Base-by-base conservation (phyloP, 2,329 filamentous ascomycete genomes). In the Penicillium glabrum region DNA sequence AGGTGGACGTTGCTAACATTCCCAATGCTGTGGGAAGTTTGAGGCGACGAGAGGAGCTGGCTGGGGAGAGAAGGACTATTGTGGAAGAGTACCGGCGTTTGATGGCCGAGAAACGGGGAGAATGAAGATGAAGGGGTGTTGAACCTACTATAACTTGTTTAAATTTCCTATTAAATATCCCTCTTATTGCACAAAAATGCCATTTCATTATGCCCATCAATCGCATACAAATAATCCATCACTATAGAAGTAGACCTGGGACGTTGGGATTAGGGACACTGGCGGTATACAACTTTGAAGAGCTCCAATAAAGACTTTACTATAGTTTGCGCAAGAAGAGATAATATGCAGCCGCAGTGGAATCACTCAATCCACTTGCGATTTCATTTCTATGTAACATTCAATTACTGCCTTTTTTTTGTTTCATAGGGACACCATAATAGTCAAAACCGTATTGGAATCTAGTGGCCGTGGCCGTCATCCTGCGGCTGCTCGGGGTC, bases 401-500 rank as follows among this genome's bases (percentile, higher is more conserved):
- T 54, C 51, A 72, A 75, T 69, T 76, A 76, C 48, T 73, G 72
- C 64, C 51, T 56, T 62, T 63, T 29, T 62, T 66, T 59, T 51
- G 56, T 61, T 54, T 48, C 51, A 51, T 50, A 27, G 47, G 23
- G 16, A 52, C 51, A 52, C 27, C 53, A 48, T 55, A 26, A 46
- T 61, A 61, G 45, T 61, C 53, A 59, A 63, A 54, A 57, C n/a
- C 39, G 19, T 43, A 53, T 51, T 50, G 52, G 8, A 69, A 11
- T 56, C 67, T 84, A 95, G 80, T 96, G 91, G 53, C 89, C 91
- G 78, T 96, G 91, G 56, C 91, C 92, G 70, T 95, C 90, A 78
- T 96, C 84, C 70, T 87, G 84, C 72, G 84, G 83, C 81, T 88
- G 85, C 81, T 97, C 92, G 19, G 93, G 93, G 82, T 99, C 95